Percentiles rank a stretch among this genome's conserved stretches.
Evolutionary conservation across 148 eudicot genomes (phyloP).

Genomic region (Cornus florida): DNA sequence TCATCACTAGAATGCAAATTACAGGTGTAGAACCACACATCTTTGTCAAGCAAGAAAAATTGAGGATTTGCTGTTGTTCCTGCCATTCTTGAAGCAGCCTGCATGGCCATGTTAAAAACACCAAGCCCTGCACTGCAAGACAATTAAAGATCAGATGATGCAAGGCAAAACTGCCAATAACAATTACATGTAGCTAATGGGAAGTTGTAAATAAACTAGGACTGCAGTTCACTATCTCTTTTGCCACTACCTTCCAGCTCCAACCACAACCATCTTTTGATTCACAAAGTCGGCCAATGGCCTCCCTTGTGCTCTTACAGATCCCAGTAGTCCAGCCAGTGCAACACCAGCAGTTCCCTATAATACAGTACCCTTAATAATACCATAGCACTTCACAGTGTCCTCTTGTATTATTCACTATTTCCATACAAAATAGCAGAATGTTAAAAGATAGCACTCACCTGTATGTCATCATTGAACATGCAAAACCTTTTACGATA

Average conservation of each 20-base stretch:
- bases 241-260: slow-evolving; percentile 86
- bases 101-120: slow-evolving; percentile 85
- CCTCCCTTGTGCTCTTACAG: slow-evolving; percentile 94
- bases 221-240: background rate
- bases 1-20: background rate
- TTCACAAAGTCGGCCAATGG: slow-evolving; percentile 84
- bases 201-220: slow-evolving; percentile 7
- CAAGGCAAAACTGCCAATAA: slow-evolving; percentile 1
- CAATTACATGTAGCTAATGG: background rate
- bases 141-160: slow-evolving; percentile 18
- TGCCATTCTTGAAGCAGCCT: slow-evolving; percentile 83
- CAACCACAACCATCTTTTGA: slow-evolving; percentile 91
- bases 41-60: slow-evolving; percentile 88
- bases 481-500: slow-evolving; percentile 86
- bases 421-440: background rate
- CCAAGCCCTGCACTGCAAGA: slow-evolving; percentile 98
- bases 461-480: slow-evolving; percentile 99
- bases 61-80: slow-evolving; percentile 68
- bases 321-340: slow-evolving; percentile 90
- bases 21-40: slow-evolving; percentile 42
- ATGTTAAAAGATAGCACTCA: slow-evolving; percentile 18
- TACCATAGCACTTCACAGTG: background rate
- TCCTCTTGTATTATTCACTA: background rate
- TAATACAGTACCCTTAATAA: background rate
- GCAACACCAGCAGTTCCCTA: slow-evolving; percentile 99